Conservation (phyloP, 1,139 yeast species). For the Hansenula anomala region DNA sequence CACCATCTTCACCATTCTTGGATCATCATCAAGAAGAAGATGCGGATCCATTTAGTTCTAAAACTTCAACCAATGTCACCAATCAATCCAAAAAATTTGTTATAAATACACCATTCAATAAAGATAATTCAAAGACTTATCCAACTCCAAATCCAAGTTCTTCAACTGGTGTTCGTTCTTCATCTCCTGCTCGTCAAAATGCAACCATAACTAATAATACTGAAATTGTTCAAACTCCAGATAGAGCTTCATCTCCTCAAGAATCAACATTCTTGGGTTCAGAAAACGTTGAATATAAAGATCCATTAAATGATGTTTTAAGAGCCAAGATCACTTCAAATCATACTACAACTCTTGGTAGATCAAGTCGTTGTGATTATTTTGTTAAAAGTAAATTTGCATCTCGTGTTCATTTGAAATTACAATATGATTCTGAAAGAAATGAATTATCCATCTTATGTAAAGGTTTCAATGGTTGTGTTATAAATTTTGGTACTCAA, state of each 20-base stretch:
- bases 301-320: slow-evolving; percentile 6
- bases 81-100: slow-evolving; percentile 11
- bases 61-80: too few species aligned
- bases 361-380: slow-evolving; percentile 52
- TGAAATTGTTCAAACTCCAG: too few species aligned
- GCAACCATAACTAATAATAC: not conserved
- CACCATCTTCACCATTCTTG: slow-evolving; percentile 61
- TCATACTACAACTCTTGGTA: slow-evolving; percentile 17
- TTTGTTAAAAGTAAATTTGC: slow-evolving; percentile 52
- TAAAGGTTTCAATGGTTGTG: slow-evolving; percentile 31
- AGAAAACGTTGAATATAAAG: slow-evolving; percentile 1
- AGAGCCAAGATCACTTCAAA: slow-evolving; percentile 15
- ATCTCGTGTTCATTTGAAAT: slow-evolving; percentile 60
- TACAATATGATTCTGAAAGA: slow-evolving; percentile 25
- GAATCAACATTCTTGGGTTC: too few species aligned
- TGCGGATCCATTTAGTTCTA: slow-evolving; percentile 23
- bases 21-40: slow-evolving; percentile 15
- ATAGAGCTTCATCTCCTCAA: not conserved
- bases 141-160: slow-evolving; percentile 42
- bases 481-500: slow-evolving; percentile 25
- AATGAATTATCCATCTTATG: slow-evolving; percentile 29
- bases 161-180: slow-evolving; percentile 27
- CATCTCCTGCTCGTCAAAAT: slow-evolving; percentile 23
- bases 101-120: slow-evolving; percentile 19
- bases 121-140: slow-evolving; percentile 17